Conservation (phyloP, 1,139 yeast species). For the Suhomyces yuchorum region DNA sequence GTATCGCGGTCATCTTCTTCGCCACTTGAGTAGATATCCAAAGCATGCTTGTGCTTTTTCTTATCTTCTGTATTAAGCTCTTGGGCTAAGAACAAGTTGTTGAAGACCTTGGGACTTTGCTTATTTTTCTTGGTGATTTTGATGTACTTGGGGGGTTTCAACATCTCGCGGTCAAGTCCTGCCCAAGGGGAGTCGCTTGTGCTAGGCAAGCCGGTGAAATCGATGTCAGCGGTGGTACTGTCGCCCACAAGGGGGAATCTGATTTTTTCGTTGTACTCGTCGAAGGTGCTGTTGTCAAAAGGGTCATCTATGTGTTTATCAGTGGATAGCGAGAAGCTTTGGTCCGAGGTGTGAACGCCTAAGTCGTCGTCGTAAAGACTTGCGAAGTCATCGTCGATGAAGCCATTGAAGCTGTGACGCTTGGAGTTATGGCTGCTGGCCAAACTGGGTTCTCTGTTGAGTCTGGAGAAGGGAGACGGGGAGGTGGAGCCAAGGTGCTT, state of each 20-base stretch:
- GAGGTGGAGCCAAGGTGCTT: conserved; percentile 1
- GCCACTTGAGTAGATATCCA: conserved; percentile 7
- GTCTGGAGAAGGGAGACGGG: not conserved
- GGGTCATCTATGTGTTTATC: conserved; percentile 4
- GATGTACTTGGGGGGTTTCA: conserved; percentile 56
- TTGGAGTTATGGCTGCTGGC: conserved; percentile 6
- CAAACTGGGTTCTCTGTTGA: conserved; percentile 3
- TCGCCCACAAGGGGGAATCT: conserved; percentile 11
- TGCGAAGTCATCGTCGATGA: conserved; percentile 17
- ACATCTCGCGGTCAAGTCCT: conserved; percentile 40
- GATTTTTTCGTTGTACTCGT: conserved; percentile 7
- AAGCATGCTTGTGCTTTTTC: not conserved
- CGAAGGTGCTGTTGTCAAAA: conserved; percentile 9
- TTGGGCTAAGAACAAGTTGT: conserved; percentile 76
- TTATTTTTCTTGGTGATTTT: conserved; percentile 49
- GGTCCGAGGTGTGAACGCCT: conserved; percentile 4
- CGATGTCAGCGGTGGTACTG: not conserved
- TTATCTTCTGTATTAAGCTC: conserved; percentile 48
- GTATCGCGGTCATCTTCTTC: conserved; percentile 8
- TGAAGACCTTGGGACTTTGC: conserved; percentile 47
- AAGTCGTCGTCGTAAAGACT: conserved; percentile 18
- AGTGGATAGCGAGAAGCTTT: conserved; percentile 1
- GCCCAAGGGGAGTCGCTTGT: conserved; percentile 30
- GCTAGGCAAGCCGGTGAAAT: conserved; percentile 2
- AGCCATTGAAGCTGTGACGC: conserved; percentile 11